phyloP scores from a whole-genome alignment of 768 basidiomycete genomes.

The Paxillus ammoniavirescens region DNA sequence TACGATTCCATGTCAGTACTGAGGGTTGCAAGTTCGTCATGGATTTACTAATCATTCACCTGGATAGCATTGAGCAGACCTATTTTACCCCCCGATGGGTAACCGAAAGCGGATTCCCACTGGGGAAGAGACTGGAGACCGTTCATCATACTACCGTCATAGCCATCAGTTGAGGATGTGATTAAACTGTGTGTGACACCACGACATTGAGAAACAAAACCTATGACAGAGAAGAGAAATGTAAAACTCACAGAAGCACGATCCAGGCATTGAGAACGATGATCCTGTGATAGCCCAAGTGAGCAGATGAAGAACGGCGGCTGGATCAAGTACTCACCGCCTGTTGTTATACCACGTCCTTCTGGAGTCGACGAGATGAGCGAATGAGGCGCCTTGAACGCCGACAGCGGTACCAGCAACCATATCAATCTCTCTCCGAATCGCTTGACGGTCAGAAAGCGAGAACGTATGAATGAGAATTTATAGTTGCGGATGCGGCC shows the following conservation, averaged over 20 bases:
- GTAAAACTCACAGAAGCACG: constrained; percentile 50
- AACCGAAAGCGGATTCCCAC: constrained; percentile 62
- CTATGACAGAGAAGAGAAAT: neutral
- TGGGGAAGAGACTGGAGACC: constrained; percentile 66
- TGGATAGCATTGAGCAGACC: constrained; percentile 77
- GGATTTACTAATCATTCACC: constrained; percentile 31
- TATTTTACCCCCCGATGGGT: constrained; percentile 55
- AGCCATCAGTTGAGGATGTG: constrained; percentile 74
- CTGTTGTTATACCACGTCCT: constrained; percentile 78
- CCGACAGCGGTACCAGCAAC: constrained; percentile 46
- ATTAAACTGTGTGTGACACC: constrained; percentile 47
- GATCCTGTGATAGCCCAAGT: constrained; percentile 29
- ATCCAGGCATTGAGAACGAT: constrained; percentile 64
- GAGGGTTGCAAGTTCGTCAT: neutral
- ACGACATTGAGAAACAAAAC: constrained; percentile 1
- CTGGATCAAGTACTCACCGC: constrained; percentile 40
- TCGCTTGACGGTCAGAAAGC: neutral
- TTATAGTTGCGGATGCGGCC: too few species aligned
- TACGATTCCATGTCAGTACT: constrained; percentile 25
- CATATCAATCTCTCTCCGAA: constrained; percentile 37
- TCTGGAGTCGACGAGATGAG: constrained; percentile 59
- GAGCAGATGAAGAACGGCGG: neutral
- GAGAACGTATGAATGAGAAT: constrained; percentile 5
- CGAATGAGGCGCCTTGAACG: constrained; percentile 35
- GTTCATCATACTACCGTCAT: constrained; percentile 81